A percentile compares a stretch with the other conserved stretches of the same genome.
These are phyloP conservation scores for Boletus rubropictus DNA, from an alignment of 768 basidiomycete genomes.

Conservation along the genomic window DNA sequence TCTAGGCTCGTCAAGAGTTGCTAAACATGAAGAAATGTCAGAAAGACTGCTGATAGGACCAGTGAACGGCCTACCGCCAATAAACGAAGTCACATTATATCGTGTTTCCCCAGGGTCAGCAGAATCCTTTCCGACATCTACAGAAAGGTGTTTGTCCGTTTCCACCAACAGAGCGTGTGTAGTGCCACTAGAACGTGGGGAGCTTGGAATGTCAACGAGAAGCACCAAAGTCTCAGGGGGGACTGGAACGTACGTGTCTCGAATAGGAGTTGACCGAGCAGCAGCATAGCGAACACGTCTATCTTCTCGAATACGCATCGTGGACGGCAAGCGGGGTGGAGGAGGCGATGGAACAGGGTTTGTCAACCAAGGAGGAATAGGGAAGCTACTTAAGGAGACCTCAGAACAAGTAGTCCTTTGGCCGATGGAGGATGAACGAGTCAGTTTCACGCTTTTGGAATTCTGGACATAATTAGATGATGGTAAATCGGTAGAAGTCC, in stretches of 20 bases:
- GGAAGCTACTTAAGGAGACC: conserved; percentile 70
- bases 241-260: conserved; percentile 7
- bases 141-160: conserved; percentile 10
- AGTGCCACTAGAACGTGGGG: conserved; percentile 10
- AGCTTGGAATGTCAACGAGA: conserved; percentile 18
- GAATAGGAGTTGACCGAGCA: conserved; percentile 1
- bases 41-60: neutral
- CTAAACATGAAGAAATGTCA: conserved; percentile 29
- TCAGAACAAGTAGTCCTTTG: conserved; percentile 35
- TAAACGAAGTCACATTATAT: conserved; percentile 74
- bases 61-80: conserved; percentile 38
- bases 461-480: conserved; percentile 30
- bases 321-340: conserved; percentile 6
- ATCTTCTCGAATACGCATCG: conserved; percentile 21
- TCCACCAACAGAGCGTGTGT: conserved; percentile 17
- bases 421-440: conserved; percentile 23
- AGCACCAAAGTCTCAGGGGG: conserved; percentile 27
- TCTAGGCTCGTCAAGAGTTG: conserved; percentile 22
- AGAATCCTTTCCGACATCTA: conserved; percentile 11
- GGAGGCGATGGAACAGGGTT: conserved; percentile 16
- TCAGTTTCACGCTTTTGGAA: conserved; percentile 5
- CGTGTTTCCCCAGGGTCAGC: conserved; percentile 45
- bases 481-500: conserved; percentile 24
- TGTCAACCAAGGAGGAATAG: conserved; percentile 47
- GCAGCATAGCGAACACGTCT: conserved; percentile 17